Conservation (phyloP, 1,139 yeast species). For the Blastobotrys buckinghamii region DNA sequence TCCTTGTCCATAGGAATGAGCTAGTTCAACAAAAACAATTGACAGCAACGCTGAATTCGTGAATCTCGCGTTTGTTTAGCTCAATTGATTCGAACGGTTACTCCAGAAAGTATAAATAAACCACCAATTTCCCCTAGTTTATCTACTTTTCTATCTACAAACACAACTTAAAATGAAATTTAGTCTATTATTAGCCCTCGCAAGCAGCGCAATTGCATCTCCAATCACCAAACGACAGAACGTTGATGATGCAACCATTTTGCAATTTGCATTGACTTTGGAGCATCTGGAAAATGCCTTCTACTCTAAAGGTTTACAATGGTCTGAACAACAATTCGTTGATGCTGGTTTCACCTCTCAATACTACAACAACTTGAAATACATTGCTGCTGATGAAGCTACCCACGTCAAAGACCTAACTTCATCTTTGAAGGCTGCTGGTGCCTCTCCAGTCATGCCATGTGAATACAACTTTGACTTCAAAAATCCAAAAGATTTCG, state of each 20-base stretch:
- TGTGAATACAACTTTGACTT: slow-evolving; percentile 17
- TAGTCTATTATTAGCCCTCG: too few species aligned
- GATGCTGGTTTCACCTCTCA: slow-evolving; percentile 16
- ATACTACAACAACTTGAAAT: slow-evolving; percentile 16
- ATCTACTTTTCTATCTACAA: too few species aligned
- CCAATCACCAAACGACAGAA: too few species aligned
- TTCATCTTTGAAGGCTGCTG: slow-evolving; percentile 9
- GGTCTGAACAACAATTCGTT: slow-evolving; percentile 14
- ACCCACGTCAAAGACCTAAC: slow-evolving; percentile 10
- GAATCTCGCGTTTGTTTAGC: too few species aligned
- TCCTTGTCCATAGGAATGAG: too few species aligned
- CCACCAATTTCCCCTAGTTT: too few species aligned
- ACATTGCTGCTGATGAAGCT: slow-evolving; percentile 15
- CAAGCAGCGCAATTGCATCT: too few species aligned
- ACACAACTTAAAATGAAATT: too few species aligned
- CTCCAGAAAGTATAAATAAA: too few species aligned
- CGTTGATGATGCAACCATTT: slow-evolving; percentile 19
- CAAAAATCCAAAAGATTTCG: slow-evolving; percentile 14
- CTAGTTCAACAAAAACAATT: too few species aligned
- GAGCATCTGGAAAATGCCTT: slow-evolving; percentile 20
- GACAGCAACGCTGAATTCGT: too few species aligned
- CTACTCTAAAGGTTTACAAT: slow-evolving; percentile 15
- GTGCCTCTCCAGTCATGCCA: slow-evolving; percentile 17
- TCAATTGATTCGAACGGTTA: too few species aligned
- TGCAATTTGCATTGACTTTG: slow-evolving; percentile 20